Evolutionary conservation across 352 stramenopile genomes (phyloP).

Genomic region (Pythium folliculosum): DNA sequence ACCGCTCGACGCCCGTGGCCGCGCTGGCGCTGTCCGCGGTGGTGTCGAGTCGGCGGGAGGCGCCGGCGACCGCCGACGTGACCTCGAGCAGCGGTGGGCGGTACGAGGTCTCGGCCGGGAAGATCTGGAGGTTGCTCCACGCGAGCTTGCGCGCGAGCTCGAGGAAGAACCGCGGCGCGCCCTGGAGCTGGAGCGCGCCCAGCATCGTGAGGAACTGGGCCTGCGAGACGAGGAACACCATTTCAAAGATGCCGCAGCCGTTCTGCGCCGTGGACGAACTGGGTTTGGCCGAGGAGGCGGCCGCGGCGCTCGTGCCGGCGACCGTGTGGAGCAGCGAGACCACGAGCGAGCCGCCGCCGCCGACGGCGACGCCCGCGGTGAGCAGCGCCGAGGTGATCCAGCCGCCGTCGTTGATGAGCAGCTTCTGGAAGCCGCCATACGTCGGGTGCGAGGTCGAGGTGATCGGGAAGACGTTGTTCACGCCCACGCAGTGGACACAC

Average conservation of each 20-base stretch:
- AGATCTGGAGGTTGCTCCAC: constrained; percentile 61
- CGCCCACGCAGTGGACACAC: constrained; percentile 43
- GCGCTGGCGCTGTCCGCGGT: neutral
- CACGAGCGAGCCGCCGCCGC: constrained; percentile 26
- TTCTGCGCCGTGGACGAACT: constrained; percentile 28
- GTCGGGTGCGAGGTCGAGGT: constrained; percentile 32
- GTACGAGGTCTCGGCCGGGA: constrained; percentile 28
- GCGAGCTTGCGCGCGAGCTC: constrained; percentile 50
- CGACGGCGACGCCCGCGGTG: constrained; percentile 37
- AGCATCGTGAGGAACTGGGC: constrained; percentile 58
- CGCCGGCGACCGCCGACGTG: neutral
- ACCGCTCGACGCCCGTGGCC: constrained; percentile 38
- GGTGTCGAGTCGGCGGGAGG: neutral
- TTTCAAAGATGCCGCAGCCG: constrained; percentile 37
- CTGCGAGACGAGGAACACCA: constrained; percentile 41
- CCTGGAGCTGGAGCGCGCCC: constrained; percentile 42
- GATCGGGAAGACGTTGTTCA: constrained; percentile 51
- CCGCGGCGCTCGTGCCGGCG: neutral
- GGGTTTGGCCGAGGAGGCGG: constrained; percentile 18
- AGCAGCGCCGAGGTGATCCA: constrained; percentile 32
- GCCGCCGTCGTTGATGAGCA: constrained; percentile 47
- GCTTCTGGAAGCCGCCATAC: constrained; percentile 39
- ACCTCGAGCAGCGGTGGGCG: constrained; percentile 4
- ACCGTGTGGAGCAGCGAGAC: constrained; percentile 27
- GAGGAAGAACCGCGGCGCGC: constrained; percentile 43